Evolutionary conservation across 495 filamentous ascomycete species (phyloP).

Genomic region (Articulospora tetracladia): DNA sequence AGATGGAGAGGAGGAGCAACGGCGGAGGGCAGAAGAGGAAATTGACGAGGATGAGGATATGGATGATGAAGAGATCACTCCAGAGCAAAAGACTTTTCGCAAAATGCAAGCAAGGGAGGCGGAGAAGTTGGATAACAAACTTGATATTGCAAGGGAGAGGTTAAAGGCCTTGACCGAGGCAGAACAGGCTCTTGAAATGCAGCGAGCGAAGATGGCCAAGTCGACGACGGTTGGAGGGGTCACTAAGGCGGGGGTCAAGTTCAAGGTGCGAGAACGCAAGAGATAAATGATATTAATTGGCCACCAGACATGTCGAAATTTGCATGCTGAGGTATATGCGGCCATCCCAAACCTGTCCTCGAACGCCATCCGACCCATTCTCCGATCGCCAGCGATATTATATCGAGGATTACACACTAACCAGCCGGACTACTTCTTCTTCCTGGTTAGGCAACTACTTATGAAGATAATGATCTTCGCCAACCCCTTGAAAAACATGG

Average conservation of each 20-base stretch:
- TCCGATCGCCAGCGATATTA: constrained; percentile 9
- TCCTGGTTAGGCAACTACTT: constrained; percentile 16
- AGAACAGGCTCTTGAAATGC: constrained; percentile 72
- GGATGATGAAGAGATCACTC: constrained; percentile 22
- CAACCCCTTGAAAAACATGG: constrained; percentile 15
- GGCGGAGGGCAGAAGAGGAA: constrained; percentile 9
- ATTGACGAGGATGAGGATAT: constrained; percentile 26
- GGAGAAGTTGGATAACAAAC: constrained; percentile 36
- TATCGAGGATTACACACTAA: constrained; percentile 2
- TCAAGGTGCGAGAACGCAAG: constrained; percentile 80
- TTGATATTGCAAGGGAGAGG: constrained; percentile 64
- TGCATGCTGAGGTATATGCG: constrained; percentile 18
- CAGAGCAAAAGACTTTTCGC: constrained; percentile 6
- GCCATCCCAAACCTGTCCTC: background rate
- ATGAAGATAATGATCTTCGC: constrained; percentile 19
- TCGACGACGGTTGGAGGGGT: constrained; percentile 64
- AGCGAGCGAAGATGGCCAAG: constrained; percentile 78
- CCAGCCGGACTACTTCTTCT: constrained; percentile 3
- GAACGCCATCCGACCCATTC: constrained; percentile 1
- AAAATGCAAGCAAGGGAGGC: constrained; percentile 19
- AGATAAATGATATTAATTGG: constrained; percentile 41
- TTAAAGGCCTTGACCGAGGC: constrained; percentile 66
- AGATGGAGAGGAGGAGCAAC: constrained; percentile 18
- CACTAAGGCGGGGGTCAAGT: constrained; percentile 78
- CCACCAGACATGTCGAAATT: constrained; percentile 22